Evolutionary conservation across 1,284 basidiomycete species (phyloP).

Genomic region (Sporisorium exsertum): DNA sequence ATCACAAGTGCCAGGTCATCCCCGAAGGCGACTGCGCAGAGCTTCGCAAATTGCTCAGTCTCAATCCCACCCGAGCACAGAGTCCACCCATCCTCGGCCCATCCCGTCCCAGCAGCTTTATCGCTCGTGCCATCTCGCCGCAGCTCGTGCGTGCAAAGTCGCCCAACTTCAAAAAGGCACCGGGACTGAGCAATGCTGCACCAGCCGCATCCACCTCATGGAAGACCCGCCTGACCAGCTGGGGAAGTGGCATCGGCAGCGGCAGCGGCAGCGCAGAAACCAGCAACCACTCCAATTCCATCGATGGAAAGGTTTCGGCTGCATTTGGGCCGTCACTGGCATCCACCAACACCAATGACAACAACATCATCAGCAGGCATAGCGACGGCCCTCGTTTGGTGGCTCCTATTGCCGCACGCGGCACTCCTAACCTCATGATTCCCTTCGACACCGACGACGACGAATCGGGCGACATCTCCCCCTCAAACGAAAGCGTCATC

Average conservation of each 20-base stretch:
- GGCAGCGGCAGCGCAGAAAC: conserved; percentile 1
- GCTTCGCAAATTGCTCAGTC: conserved; percentile 39
- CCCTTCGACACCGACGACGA: conserved; percentile 12
- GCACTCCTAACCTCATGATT: conserved; percentile 16
- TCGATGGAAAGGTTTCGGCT: conserved; percentile 15
- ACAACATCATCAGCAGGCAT: neutral
- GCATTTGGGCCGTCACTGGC: neutral
- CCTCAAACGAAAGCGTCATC: conserved; percentile 25
- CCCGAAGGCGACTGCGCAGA: conserved; percentile 45
- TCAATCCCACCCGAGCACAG: conserved; percentile 33
- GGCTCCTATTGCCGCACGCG: conserved; percentile 29
- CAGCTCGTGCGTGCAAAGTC: conserved; percentile 29
- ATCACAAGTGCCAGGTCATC: conserved; percentile 43
- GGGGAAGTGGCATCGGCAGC: conserved; percentile 13
- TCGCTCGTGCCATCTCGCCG: conserved; percentile 40
- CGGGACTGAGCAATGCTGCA: conserved; percentile 13
- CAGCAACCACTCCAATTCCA: conserved; percentile 2
- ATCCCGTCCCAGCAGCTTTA: conserved; percentile 10
- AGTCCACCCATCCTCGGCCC: conserved; percentile 27
- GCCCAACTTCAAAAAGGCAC: conserved; percentile 10
- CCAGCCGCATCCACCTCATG: conserved; percentile 17
- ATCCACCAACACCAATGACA: neutral
- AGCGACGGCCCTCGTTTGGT: conserved; percentile 24
- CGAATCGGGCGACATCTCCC: conserved; percentile 14
- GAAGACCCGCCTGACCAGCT: conserved; percentile 32